A percentile compares a stretch with the other conserved stretches of the same genome.
Evolutionary conservation across 2,329 filamentous ascomycete genomes (phyloP).

Genomic region (Acephala macrosclerotiorum): DNA sequence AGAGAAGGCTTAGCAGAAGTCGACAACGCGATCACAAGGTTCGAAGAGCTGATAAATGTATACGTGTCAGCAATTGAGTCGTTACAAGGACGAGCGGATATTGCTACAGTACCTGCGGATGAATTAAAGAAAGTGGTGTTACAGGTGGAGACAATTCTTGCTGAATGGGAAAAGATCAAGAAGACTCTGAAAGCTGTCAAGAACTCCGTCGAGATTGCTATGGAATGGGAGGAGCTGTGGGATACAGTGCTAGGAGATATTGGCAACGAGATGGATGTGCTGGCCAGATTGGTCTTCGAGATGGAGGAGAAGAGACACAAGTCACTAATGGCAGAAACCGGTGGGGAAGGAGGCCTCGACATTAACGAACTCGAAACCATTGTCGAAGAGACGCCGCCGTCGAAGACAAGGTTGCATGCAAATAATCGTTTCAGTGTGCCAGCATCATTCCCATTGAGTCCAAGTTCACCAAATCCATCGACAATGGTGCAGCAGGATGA

Average conservation of each 20-base stretch:
- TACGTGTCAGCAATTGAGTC: slow-evolving; percentile 96
- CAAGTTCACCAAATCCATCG: slow-evolving; percentile 65
- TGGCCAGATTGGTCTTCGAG: slow-evolving; percentile 86
- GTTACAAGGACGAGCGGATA: slow-evolving; percentile 81
- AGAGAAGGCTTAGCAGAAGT: slow-evolving; percentile 79
- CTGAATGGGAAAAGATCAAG: slow-evolving; percentile 86
- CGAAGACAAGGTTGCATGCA: slow-evolving; percentile 57
- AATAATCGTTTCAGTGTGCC: slow-evolving; percentile 75
- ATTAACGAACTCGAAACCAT: slow-evolving; percentile 93
- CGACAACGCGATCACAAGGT: slow-evolving; percentile 78
- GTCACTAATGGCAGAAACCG: slow-evolving; percentile 68
- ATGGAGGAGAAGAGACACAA: slow-evolving; percentile 96
- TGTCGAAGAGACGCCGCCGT: slow-evolving; percentile 81
- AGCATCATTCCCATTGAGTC: slow-evolving; percentile 67
- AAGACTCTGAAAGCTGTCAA: slow-evolving; percentile 80
- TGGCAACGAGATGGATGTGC: slow-evolving; percentile 82
- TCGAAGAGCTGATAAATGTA: slow-evolving; percentile 88
- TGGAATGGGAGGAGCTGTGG: slow-evolving; percentile 99
- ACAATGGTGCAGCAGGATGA: slow-evolving; percentile 78
- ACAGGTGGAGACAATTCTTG: slow-evolving; percentile 88
- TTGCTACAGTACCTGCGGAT: slow-evolving; percentile 71
- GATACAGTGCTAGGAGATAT: slow-evolving; percentile 93
- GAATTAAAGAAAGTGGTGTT: slow-evolving; percentile 79
- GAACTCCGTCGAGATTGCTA: slow-evolving; percentile 91
- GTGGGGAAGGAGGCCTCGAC: slow-evolving; percentile 71